Base-by-base conservation (phyloP, 495 filamentous ascomycete genomes). In the Penicillium riverlandense region DNA sequence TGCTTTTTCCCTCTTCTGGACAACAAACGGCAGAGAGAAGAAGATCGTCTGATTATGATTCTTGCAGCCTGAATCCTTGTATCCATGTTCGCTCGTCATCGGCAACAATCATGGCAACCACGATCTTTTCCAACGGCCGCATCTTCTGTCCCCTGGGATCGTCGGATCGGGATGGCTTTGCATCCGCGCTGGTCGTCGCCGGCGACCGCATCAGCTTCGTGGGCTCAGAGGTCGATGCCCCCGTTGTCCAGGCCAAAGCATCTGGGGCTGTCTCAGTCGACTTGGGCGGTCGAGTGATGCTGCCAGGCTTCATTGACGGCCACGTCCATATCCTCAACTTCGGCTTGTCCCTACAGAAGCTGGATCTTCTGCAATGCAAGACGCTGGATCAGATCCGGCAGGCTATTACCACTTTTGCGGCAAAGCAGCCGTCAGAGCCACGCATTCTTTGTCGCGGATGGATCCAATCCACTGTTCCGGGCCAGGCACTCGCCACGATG, bases 231-330 rank as follows among this genome's bases (percentile, higher is more conserved):
- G 41, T 46, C 11, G 62, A 69, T 37, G 59, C 42, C 4, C 7
- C 14, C 10, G 11, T 35, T 14, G 0, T 29, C 27, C 14, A 54
- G 30, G 52, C 66, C 14, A 40, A 46, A 30, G 41, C 48, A 2
- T 56, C 67, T 27, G 52, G 54, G 15, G 39, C 41, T 14, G 48
- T 22, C 22, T 22, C 42, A 0, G 56, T 58, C 41, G 67, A 79
- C 40, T 59, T 83, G 14, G 38, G 49, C 0, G 63, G 67, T 33
- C 62, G 60, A 38, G 69, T 69, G 14, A 51, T 82, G 8, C 58
- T 82, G 11, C 80, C 79, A 0, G 77, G 78, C 1, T 83, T 83
- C 48, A 73, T 83, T 35, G 81, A 84, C 44, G 79, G 75, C 5
- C 80, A 80, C 46, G 72, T 80, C 66, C 81, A 83, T 47, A 65